These are phyloP conservation scores for Picochlorum sp. DNA, from an alignment of 139 green algal genomes.

Conservation along the genomic window DNA sequence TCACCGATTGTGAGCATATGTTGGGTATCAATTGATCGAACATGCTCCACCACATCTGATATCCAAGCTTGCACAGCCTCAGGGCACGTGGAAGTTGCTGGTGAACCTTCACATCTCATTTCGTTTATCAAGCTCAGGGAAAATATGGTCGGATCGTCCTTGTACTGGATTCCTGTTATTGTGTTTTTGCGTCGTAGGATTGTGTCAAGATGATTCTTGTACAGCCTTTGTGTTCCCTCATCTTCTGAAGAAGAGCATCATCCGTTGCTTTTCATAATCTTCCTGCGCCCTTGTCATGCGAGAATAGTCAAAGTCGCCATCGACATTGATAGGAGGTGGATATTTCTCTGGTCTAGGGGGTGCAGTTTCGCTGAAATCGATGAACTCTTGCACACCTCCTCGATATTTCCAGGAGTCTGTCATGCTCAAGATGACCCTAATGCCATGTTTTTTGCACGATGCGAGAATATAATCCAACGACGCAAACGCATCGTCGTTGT, in stretches of 20 bases:
- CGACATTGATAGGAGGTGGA: not conserved
- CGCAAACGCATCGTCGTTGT: slow-evolving; percentile 49
- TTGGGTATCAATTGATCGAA: slow-evolving; percentile 38
- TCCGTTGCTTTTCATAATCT: slow-evolving; percentile 8
- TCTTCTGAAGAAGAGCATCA: slow-evolving; percentile 69
- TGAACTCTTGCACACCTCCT: slow-evolving; percentile 43
- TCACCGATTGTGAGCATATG: slow-evolving; percentile 50
- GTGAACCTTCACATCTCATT: slow-evolving; percentile 29
- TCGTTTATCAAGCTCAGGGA: slow-evolving; percentile 59
- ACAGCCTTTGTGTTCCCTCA: slow-evolving; percentile 30
- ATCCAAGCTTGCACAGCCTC: slow-evolving; percentile 31
- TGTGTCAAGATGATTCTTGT: slow-evolving; percentile 49
- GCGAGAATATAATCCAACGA: slow-evolving; percentile 63
- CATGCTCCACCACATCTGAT: slow-evolving; percentile 29
- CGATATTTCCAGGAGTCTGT: slow-evolving; percentile 67
- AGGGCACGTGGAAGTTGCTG: not conserved
- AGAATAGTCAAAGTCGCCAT: not conserved
- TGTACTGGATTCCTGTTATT: slow-evolving; percentile 39
- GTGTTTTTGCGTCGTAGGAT: slow-evolving; percentile 32
- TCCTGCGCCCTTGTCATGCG: not conserved
- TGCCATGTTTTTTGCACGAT: slow-evolving; percentile 31
- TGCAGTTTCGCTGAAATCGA: slow-evolving; percentile 51
- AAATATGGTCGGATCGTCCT: slow-evolving; percentile 71
- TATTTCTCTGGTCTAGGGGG: not conserved
- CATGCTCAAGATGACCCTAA: slow-evolving; percentile 64